Percentiles rank a stretch among this genome's conserved stretches.
phyloP scores from a whole-genome alignment of 2,329 filamentous ascomycete species.

The Hypoxylon sp. region DNA sequence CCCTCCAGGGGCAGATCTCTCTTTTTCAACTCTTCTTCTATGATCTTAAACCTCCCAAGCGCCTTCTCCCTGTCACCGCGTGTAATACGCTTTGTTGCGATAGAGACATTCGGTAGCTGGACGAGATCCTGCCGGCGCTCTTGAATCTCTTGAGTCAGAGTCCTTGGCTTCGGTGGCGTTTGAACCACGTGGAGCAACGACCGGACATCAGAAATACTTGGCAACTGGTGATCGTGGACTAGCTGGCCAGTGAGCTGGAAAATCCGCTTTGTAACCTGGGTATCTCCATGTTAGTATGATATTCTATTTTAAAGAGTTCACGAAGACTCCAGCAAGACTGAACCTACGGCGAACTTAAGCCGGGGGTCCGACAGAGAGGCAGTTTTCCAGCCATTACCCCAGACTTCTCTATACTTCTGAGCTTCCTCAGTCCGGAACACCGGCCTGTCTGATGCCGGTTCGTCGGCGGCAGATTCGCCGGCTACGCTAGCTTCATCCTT shows the following conservation, averaged over 20 bases:
- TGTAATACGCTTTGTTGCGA: slow-evolving; percentile 76
- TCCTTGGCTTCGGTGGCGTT: slow-evolving; percentile 69
- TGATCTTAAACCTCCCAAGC: slow-evolving; percentile 84
- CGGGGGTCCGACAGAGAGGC: slow-evolving; percentile 69
- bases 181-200: slow-evolving; percentile 69
- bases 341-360: slow-evolving; percentile 81
- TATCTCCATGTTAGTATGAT: slow-evolving; percentile 30
- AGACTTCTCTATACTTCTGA: slow-evolving; percentile 59
- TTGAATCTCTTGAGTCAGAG: slow-evolving; percentile 74
- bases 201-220: slow-evolving; percentile 67
- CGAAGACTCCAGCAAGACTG: not conserved
- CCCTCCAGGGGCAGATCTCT: slow-evolving; percentile 73
- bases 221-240: slow-evolving; percentile 79
- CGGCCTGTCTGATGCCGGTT: not conserved
- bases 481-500: slow-evolving; percentile 45
- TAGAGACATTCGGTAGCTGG: slow-evolving; percentile 76
- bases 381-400: slow-evolving; percentile 71
- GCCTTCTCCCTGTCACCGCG: slow-evolving; percentile 79
- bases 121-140: slow-evolving; percentile 55
- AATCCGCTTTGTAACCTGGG: slow-evolving; percentile 84
- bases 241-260: slow-evolving; percentile 84
- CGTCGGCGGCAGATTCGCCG: slow-evolving; percentile 22
- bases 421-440: slow-evolving; percentile 59
- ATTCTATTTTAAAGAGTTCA: not conserved
- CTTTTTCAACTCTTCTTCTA: slow-evolving; percentile 77